Conservation (phyloP, 192 early-diverging fungal species). For the Coemansia sp. region DNA sequence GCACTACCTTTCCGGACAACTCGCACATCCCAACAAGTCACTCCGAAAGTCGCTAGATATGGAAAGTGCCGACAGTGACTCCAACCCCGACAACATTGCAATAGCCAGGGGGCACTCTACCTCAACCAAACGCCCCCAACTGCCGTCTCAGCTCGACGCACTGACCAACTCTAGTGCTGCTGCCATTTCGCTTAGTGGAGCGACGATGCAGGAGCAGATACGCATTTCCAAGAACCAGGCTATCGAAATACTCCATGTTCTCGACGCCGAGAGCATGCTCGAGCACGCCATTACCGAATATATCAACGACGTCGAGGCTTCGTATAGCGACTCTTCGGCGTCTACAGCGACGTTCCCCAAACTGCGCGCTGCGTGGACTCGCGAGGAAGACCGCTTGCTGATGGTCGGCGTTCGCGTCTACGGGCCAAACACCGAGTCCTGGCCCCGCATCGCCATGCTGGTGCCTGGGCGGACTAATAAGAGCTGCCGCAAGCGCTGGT, state of each 20-base stretch:
- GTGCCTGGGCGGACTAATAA: conserved; percentile 78
- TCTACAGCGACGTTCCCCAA: conserved; percentile 36
- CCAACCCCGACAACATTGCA: neutral
- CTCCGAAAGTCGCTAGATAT: conserved; percentile 10
- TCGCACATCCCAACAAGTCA: conserved; percentile 47
- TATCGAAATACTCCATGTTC: conserved; percentile 24
- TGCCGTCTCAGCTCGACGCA: conserved; percentile 5
- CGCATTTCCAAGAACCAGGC: conserved; percentile 40
- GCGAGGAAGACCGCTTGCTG: conserved; percentile 73
- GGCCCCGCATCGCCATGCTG: conserved; percentile 72
- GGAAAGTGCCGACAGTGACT: neutral
- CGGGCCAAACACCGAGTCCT: conserved; percentile 74
- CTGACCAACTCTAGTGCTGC: neutral
- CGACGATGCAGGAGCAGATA: conserved; percentile 22
- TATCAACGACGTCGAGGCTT: conserved; percentile 32
- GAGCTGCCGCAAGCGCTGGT: conserved; percentile 80
- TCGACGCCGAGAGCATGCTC: conserved; percentile 25
- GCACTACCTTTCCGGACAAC: conserved; percentile 44
- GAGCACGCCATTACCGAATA: conserved; percentile 23
- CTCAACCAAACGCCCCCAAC: neutral
- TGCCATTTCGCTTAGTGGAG: neutral
- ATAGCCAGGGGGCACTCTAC: neutral
- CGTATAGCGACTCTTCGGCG: conserved; percentile 27
- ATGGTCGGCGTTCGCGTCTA: conserved; percentile 68
- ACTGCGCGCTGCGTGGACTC: conserved; percentile 65